Base-by-base conservation (phyloP, 2,329 filamentous ascomycete species). In the Rhynchosporium graminicola region DNA sequence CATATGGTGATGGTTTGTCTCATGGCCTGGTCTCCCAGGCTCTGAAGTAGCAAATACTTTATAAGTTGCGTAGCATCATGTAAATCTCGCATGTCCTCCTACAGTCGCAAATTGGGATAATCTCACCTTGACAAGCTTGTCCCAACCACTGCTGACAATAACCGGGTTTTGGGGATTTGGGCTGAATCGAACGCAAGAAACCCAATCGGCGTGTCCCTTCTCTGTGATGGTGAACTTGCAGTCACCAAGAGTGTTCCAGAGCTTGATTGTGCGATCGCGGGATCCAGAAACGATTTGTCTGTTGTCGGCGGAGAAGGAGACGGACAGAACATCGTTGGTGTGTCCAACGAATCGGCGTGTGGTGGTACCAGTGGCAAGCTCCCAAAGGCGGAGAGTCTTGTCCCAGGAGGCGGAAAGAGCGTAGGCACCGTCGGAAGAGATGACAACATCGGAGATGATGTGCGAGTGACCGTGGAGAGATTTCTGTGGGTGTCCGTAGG, bases 31-130 rank as follows among this genome's bases (percentile, higher is more conserved):
- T 82, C 76, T 77, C 78, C 77, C 77, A 78, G 87, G 92, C 92
- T 99, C 95, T 97, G 94, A 98, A 99, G 95, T 98, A 98, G 95
- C 95, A 98, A 98, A 98, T 98, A 98, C 93, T 92, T 92, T 83
- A 78, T 79, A 80, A 80, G 77, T 87, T 90, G 87, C 86, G 90
- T 87, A 89, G 85, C 94, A 98, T 98, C 94, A 92, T 95, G 78
- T 87, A 82, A 82, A 78, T 70, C 63, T 66, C 70, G 67, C 64
- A 70, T 64, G 67, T 62, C 65, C 63, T 47, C 61, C 60, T 67
- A 28, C 67, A 61, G 62, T 31, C 61, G 62, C 50, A 70, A 59
- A 67, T 60, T 56, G 57, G 65, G 62, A 59, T 60, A 60, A 63
- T 57, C 93, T 76, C 84, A 99, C 95, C 95, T 99, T 99, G 80